Evolutionary conservation across 305 asterid genomes (phyloP).

Genomic region (Fraxinus paxiana): DNA sequence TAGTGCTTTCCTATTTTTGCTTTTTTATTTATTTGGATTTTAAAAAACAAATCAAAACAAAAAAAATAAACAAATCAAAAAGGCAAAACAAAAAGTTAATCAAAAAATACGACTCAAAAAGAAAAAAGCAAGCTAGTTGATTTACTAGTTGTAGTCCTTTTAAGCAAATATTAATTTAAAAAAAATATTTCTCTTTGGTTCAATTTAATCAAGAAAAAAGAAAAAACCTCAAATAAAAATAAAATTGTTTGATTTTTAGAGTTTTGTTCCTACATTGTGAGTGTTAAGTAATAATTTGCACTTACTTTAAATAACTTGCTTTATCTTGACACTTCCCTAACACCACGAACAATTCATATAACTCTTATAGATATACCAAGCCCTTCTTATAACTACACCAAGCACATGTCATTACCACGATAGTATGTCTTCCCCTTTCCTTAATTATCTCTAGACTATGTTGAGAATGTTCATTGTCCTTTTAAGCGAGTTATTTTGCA

Average conservation of each 20-base stretch:
- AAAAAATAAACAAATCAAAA: background rate
- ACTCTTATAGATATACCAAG: background rate
- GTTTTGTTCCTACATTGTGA: background rate
- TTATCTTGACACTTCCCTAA: background rate
- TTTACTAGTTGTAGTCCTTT: background rate
- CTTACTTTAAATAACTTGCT: background rate
- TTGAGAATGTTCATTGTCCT: background rate
- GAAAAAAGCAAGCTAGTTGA: background rate
- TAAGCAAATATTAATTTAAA: background rate
- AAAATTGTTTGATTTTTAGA: background rate
- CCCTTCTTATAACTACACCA: background rate
- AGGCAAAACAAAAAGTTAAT: background rate
- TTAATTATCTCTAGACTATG: background rate
- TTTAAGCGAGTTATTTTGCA: background rate
- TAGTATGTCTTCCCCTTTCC: background rate
- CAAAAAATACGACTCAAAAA: background rate
- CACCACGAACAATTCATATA: background rate
- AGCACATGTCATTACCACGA: background rate
- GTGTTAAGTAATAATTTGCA: background rate
- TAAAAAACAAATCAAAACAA: background rate
- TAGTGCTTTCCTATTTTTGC: background rate
- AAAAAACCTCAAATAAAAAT: background rate
- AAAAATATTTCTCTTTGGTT: background rate
- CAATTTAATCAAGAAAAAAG: background rate
- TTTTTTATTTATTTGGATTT: background rate